A percentile compares a stretch with the other conserved stretches of the same genome.
phyloP scores from a whole-genome alignment of 108 stramenopile genomes.

The Mediolabrus comicus region DNA sequence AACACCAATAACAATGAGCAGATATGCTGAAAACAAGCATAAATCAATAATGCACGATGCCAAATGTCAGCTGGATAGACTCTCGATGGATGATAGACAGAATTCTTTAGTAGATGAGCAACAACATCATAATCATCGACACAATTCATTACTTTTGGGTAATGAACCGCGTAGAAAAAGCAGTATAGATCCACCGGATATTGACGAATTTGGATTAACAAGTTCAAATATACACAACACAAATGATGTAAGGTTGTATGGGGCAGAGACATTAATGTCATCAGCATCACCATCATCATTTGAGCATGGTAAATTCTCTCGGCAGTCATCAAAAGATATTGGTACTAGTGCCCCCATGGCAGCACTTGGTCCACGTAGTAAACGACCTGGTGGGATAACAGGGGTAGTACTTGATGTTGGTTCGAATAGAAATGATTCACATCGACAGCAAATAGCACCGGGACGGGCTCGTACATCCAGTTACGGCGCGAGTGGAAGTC shows the following conservation, averaged over 20 bases:
- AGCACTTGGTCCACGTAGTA: conserved; percentile 68
- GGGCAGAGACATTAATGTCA: conserved; percentile 20
- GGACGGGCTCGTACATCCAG: not conserved
- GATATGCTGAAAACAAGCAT: conserved; percentile 26
- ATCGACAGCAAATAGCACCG: not conserved
- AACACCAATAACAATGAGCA: conserved; percentile 6
- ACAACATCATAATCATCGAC: too few species aligned
- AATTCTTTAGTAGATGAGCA: too few species aligned
- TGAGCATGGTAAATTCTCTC: conserved; percentile 1
- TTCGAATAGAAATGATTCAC: conserved; percentile 7
- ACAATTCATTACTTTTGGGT: not conserved
- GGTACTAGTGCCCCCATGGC: not conserved
- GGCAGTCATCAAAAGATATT: not conserved
- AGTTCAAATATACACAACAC: not conserved
- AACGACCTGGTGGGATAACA: conserved; percentile 64
- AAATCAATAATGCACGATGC: not conserved
- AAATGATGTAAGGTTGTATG: conserved; percentile 26
- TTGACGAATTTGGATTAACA: conserved; percentile 9
- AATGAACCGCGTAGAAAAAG: not conserved
- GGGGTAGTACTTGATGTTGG: conserved; percentile 71
- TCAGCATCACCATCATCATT: conserved; percentile 15
- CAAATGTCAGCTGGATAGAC: not conserved
- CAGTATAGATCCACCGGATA: conserved; percentile 25
- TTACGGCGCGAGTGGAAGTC: not conserved
- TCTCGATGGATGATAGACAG: not conserved